These are phyloP conservation scores for Colletotrichum sp. DNA, from an alignment of 2,329 filamentous ascomycete genomes.

Conservation along the genomic window DNA sequence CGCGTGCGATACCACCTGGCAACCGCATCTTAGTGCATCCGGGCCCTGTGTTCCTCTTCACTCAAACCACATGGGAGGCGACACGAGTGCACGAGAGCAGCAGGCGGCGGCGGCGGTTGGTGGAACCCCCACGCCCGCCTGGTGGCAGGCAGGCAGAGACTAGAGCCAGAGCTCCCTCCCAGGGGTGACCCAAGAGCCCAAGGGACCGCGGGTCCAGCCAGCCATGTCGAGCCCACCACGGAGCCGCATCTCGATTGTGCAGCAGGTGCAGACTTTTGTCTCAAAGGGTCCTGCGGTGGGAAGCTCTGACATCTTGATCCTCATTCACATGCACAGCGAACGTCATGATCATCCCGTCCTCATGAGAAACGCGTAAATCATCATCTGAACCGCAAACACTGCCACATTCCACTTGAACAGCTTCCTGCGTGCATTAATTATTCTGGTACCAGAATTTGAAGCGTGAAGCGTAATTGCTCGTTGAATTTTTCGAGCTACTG, in stretches of 20 bases:
- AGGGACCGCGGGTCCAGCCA: not conserved
- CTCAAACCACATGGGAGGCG: not conserved
- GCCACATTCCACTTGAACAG: not conserved
- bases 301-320: conserved; percentile 3
- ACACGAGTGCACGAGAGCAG: not conserved
- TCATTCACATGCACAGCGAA: conserved; percentile 13
- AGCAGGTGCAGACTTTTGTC: not conserved
- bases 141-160: not conserved
- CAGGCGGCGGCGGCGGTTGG: not conserved
- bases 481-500: not conserved
- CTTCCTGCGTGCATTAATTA: not conserved
- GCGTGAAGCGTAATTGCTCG: not conserved
- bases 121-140: conserved; percentile 12
- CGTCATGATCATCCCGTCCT: conserved; percentile 13
- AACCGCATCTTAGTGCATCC: not conserved
- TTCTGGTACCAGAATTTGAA: not conserved
- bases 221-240: not conserved
- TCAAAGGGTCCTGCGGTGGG: not conserved
- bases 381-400: not conserved
- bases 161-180: not conserved
- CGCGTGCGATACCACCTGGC: not conserved
- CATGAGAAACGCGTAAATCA: not conserved
- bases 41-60: not conserved
- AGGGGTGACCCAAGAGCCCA: not conserved
- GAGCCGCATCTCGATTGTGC: conserved; percentile 11